Evolutionary conservation across 176 grass and related monocot species (phyloP), one percentile per base, ranked within the genome.

Genomic region (Alloteropsis semialata): DNA sequence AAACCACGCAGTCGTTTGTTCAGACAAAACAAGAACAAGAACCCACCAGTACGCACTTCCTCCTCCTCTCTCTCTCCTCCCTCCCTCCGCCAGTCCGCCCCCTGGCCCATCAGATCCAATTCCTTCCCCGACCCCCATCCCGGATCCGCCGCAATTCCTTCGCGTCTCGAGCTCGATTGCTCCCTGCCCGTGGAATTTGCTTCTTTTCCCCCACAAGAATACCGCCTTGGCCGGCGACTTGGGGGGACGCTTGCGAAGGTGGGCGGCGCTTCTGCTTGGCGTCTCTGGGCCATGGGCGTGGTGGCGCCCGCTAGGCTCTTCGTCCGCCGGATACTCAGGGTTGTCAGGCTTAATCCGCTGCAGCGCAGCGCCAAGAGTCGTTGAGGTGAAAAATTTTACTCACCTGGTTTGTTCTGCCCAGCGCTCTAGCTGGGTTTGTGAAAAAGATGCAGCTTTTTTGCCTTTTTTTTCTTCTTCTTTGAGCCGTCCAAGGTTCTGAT

Each of bases 41-140:
- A 90, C 59, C 59, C 81, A 73, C 85, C 68, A 46, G 76, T 79
- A 65, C 76, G 59, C 59, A 79, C 60, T 65, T 79, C 49, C 49
- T 37, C 72, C 18, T 22, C 70, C 5, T 6, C 29, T 70, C 67
- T 17, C 1, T 4, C 45, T 38, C 72, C 24, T 42, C 61, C 30
- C 34, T 51, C 42, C 56, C 46, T 63, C 34, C 25, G 18, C 24
- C 33, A 29, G 32, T 71, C 42, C 33, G 6, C 42, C 43, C 11
- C 44, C 70, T 85, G 89, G 86, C 81, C 89, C 92, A 89, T 87
- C 89, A 77, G 87, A 91, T 94, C 89, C 86, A 89, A 80, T 82
- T 84, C 58, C 50, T 77, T 45, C 80, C 56, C 76, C 65, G 59
- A 82, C 56, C 44, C 74, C 74, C 46, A 61, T 30, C 75, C 58